phyloP scores from a whole-genome alignment of 306 rosid species.

The Cyamopsis tetragonoloba region DNA sequence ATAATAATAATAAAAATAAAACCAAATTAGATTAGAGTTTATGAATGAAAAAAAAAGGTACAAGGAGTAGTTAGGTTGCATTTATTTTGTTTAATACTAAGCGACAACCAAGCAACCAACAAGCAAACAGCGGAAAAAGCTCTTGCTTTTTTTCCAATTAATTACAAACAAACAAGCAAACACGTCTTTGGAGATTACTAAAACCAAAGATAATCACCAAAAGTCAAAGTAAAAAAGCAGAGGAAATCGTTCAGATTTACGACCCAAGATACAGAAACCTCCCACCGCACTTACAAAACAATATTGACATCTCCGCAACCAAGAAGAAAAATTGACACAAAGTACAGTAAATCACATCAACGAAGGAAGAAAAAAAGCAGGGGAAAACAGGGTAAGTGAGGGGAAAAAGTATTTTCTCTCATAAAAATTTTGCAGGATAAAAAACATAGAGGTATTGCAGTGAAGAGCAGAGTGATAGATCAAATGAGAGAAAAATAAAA shows the following conservation, averaged over 20 bases:
- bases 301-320: neutral
- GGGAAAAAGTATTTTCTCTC: neutral
- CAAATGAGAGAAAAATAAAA: neutral
- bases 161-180: neutral
- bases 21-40: conserved; percentile 2
- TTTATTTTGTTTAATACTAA: neutral
- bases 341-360: neutral
- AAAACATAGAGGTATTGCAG: neutral
- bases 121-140: neutral
- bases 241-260: neutral
- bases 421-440: no score
- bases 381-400: neutral
- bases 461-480: neutral
- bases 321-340: neutral
- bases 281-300: neutral
- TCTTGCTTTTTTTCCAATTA: neutral
- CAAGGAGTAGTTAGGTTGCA: neutral
- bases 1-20: conserved; percentile 10
- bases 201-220: neutral
- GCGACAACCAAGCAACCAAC: neutral
- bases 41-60: neutral
- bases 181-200: neutral
- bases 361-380: neutral
- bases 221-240: conserved; percentile 10
- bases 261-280: neutral